phyloP scores from a whole-genome alignment of 768 basidiomycete genomes.

The Lactifluus rugatus region DNA sequence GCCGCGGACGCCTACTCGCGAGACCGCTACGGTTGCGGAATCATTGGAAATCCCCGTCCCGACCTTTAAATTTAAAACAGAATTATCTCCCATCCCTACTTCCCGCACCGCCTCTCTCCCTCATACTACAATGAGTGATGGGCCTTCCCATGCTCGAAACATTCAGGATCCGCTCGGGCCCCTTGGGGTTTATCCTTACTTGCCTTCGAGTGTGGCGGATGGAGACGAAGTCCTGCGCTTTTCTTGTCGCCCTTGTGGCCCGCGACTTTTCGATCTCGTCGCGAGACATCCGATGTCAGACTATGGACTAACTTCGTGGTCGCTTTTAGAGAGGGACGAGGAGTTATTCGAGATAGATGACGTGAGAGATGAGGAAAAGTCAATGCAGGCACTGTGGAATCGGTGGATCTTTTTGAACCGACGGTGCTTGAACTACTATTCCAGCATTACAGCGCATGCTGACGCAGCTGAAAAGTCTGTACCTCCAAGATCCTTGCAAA shows the following conservation, averaged over 20 bases:
- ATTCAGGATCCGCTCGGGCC: conserved; percentile 26
- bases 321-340: conserved; percentile 61
- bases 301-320: conserved; percentile 62
- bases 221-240: conserved; percentile 31
- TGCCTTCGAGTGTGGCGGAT: conserved; percentile 34
- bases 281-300: conserved; percentile 46
- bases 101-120: not conserved
- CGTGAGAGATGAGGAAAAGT: conserved; percentile 64
- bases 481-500: conserved; percentile 2
- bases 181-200: conserved; percentile 39
- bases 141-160: not conserved
- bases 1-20: not conserved
- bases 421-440: not conserved
- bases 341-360: conserved; percentile 67
- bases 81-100: not conserved
- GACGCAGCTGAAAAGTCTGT: not conserved
- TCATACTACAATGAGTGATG: not conserved
- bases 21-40: not conserved
- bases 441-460: not conserved
- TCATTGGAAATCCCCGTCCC: not conserved
- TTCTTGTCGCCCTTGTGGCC: conserved; percentile 60
- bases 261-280: conserved; percentile 55
- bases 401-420: conserved; percentile 61
- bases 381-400: conserved; percentile 69
- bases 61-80: not conserved